Base-by-base conservation (phyloP, 2,329 filamentous ascomycete species). In the Monosporascus sp. region DNA sequence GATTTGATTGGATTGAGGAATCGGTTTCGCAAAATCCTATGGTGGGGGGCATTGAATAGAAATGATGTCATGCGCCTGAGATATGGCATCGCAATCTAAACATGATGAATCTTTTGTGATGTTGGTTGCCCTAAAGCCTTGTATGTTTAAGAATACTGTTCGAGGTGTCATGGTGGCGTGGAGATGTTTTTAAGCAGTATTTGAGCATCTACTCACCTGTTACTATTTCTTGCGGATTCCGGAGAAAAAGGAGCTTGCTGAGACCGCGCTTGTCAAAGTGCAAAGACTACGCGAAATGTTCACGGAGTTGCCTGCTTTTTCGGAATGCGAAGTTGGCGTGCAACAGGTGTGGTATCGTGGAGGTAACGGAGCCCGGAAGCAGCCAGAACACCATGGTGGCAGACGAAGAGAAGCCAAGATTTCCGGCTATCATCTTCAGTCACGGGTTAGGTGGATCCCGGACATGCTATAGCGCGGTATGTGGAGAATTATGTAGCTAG, bases 401-500 rank as follows among this genome's bases (percentile, higher is more conserved):
- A 37, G 48, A 58, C 16, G 48, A 51, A 19, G 48, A 49, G 31
- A 67, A 61, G 54, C 79, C 81, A 0, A 72, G 57, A 4, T 87
- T 87, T 55, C 84, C 85, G 1, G 70, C 87, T 22, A 72, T 88
- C 37, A 73, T 88, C 22, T 88, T 88, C 66, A 85, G 81, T 60
- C 85, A 88, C 65, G 85, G 85, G 0, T 68, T 88, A 6, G 83
- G 84, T 5, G 84, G 83, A 0, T 85, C 81, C 2, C 71, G 83
- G 47, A 86, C 83, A 2, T 79, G 78, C 57, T 86, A 85, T 61
- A 84, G 80, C 19, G 77, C 78, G 17, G 72, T 87, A 2, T 87
- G 84, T 58, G 82, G 84, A 7, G 83, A 88, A 58, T 80, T 88
- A n/a, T n/a, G n/a, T n/a, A 58, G 84, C 84, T 0, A 85, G 81